A percentile compares a stretch with the other conserved stretches of the same genome.
phyloP scores from a whole-genome alignment of 2,329 filamentous ascomycete genomes.

The Penicillium brevicompactum region DNA sequence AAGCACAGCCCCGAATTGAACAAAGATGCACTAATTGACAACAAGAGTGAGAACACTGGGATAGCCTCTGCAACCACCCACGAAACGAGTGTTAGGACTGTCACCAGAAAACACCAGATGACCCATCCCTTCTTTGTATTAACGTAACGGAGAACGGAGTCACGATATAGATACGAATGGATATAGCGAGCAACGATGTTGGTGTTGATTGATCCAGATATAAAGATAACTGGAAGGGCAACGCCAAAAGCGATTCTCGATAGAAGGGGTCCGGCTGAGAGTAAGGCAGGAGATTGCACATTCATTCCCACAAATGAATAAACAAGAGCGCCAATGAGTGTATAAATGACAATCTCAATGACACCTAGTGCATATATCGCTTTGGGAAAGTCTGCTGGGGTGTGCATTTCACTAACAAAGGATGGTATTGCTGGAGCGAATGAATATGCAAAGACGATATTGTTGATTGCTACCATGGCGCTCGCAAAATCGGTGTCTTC shows the following conservation, averaged over 20 bases:
- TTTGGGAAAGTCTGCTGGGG: constrained; percentile 6
- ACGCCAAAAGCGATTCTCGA: constrained; percentile 5
- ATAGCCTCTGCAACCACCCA: constrained; percentile 20
- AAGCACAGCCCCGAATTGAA: constrained; percentile 6
- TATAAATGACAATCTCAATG: constrained; percentile 3
- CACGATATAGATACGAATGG: constrained; percentile 13
- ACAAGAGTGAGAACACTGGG: constrained; percentile 16
- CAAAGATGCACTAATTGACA: constrained; percentile 7
- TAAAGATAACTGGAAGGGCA: constrained; percentile 13
- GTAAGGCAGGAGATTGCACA: constrained; percentile 5
- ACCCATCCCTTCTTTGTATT: constrained; percentile 18
- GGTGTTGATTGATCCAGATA: constrained; percentile 18
- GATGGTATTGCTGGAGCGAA: constrained; percentile 1
- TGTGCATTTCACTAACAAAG: too few relatives aligned
- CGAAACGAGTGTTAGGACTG: constrained; percentile 8
- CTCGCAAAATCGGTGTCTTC: constrained; percentile 1
- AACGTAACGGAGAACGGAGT: constrained; percentile 10
- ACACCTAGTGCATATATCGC: constrained; percentile 2
- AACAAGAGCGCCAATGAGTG: constrained; percentile 2
- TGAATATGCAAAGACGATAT: constrained; percentile 7
- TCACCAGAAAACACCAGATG: constrained; percentile 12
- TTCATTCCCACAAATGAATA: constrained; percentile 8
- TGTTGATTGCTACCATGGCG: constrained; percentile 2
- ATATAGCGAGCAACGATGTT: constrained; percentile 17
- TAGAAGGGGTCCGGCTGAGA: neutral